Base-by-base conservation (phyloP, 176 grass and related monocot genomes). In the Lolium perenne region DNA sequence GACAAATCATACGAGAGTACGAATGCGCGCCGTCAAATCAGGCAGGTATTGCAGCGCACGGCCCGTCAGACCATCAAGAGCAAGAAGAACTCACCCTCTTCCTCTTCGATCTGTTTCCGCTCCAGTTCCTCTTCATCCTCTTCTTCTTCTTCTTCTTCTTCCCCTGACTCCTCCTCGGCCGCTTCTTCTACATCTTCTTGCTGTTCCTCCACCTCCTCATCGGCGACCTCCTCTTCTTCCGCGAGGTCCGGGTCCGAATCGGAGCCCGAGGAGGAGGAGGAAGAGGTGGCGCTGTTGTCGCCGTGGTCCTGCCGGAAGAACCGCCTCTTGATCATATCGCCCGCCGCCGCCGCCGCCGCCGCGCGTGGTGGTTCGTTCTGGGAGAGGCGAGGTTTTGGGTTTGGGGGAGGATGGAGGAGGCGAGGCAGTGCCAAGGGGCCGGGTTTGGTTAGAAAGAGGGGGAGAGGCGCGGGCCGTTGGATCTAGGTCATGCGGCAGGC, bases 251-350 rank as follows among this genome's bases (percentile, higher is more conserved):
- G 16, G 82, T 87, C 89, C 11, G 91, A 90, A 59, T 86, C 92
- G 3, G 79, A 78, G 20, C 38, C 76, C 22, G 91, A 94, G 0
- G 85, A 80, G 38, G 85, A 86, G 40, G 95, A 93, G 12, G 87
- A 90, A 1, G 92, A 95, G 20, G 89, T 86, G 22, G 13, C 79
- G 22, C 82, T 86, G 17, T 60, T 61, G 32, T 90, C 85, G 15
- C 90, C 86, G 8, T 93, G 92, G 55, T 94, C 95, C 57, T 91
- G 84, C 92, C 80, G 86, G 77, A 91, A 97, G 81, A 72, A 91
- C 40, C 88, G 88, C 85, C 95, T 84, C 87, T 97, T 97, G 62
- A 97, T 95, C 95, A 97, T 97, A 29, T 77, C 50, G 15, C 58
- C 65, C 18, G 63, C 54, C 38, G 63, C 53, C 68, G 67, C 66